phyloP scores from a whole-genome alignment of 768 basidiomycete genomes.

The Amanita muscaria region DNA sequence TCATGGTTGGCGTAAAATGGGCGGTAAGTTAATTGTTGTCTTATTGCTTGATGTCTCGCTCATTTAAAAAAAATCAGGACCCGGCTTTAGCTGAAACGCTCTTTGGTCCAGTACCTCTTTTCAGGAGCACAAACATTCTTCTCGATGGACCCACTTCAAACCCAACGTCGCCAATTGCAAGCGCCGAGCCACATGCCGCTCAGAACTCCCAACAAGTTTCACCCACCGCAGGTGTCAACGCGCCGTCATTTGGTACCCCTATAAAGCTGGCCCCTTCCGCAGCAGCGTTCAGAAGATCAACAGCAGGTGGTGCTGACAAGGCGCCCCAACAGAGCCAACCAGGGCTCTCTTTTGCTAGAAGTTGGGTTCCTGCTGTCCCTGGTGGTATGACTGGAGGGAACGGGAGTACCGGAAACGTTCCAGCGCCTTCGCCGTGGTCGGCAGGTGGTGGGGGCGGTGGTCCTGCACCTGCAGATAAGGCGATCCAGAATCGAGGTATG shows the following conservation, averaged over 20 bases:
- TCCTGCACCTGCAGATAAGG: neutral
- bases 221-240: conserved; percentile 18
- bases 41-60: no score
- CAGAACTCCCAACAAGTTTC: no score
- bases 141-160: conserved; percentile 13
- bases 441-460: neutral
- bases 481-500: conserved; percentile 42
- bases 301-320: conserved; percentile 10
- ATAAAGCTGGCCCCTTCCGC: conserved; percentile 64
- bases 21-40: no score
- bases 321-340: conserved; percentile 3
- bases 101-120: conserved; percentile 32
- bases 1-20: conserved; percentile 86
- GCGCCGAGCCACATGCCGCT: no score
- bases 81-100: conserved; percentile 46
- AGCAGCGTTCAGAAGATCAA: conserved; percentile 57
- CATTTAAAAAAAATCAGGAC: no score
- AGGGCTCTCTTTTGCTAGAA: conserved; percentile 6
- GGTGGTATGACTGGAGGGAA: neutral
- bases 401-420: neutral
- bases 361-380: conserved; percentile 1
- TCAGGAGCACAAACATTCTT: conserved; percentile 11
- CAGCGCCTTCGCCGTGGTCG: neutral
- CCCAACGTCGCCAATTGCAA: conserved; percentile 20
- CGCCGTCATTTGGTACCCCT: conserved; percentile 56